These are phyloP conservation scores for Castanea sativa DNA, from an alignment of 306 rosid genomes.

Conservation along the genomic window DNA sequence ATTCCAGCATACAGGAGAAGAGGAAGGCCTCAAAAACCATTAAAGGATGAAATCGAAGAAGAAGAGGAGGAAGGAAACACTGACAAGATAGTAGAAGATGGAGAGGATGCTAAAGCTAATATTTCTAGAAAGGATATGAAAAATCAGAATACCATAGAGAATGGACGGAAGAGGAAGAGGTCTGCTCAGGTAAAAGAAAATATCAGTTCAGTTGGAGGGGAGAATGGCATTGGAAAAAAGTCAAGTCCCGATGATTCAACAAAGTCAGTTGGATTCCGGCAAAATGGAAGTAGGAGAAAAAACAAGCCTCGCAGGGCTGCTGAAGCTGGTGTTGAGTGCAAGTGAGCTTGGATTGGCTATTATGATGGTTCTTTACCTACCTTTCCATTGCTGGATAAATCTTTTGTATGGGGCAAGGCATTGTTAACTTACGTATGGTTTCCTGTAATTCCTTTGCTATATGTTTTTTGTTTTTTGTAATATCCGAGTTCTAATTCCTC, in stretches of 20 bases:
- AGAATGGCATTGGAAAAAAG: constrained; percentile 38
- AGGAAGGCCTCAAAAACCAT: constrained; percentile 54
- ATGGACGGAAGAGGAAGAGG: constrained; percentile 60
- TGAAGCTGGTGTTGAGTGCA: constrained; percentile 84
- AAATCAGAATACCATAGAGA: constrained; percentile 38
- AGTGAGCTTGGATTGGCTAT: constrained; percentile 36
- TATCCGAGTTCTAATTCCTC: not conserved
- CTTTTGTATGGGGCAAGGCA: not conserved
- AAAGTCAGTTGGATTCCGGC: constrained; percentile 72
- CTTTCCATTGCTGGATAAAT: not conserved
- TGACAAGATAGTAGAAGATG: constrained; percentile 49
- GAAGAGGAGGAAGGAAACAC: constrained; percentile 31
- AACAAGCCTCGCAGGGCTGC: constrained; percentile 91
- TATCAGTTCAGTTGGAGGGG: constrained; percentile 46
- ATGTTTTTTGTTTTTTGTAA: not conserved
- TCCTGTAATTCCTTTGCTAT: not conserved
- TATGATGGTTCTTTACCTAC: constrained; percentile 8
- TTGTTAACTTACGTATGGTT: constrained; percentile 7
- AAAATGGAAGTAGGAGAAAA: constrained; percentile 79
- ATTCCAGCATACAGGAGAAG: constrained; percentile 50
- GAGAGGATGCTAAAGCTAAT: constrained; percentile 37
- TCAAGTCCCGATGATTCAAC: constrained; percentile 40
- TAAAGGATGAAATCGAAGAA: constrained; percentile 48
- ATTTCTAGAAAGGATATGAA: constrained; percentile 40
- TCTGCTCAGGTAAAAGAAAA: constrained; percentile 45